Evolutionary conservation across 2,329 filamentous ascomycete genomes (phyloP), one percentile per base, ranked within the genome.

Genomic region (Capronia epimyces): DNA sequence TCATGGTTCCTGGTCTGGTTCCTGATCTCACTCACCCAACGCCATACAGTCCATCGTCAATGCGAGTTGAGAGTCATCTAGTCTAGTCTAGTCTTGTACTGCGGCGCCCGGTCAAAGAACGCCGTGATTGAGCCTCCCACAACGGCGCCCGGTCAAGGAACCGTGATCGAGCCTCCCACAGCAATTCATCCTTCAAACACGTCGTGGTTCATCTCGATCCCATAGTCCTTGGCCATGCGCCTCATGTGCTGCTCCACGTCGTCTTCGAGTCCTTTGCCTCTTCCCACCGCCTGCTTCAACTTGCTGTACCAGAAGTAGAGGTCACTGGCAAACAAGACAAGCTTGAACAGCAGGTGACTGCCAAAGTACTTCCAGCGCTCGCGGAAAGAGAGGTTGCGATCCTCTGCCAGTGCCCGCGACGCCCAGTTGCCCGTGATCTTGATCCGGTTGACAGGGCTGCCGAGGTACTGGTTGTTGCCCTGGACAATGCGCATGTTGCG

Each of bases 371-470:
- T 70, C 60, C 86, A 73, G 43, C 87, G 75, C 67, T 88, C 78
- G 0, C 70, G 64, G 50, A 79, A 73, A 2, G 78, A 78, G 49
- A 89, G 71, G 64, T 86, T 79, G 13, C 74, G 77, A 57, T 84
- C 83, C 68, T 94, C 83, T 20, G 85, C 84, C n/a, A 97, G 72
- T 46, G 88, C 89, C 18, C 87, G 76, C 53, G 82, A 87, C 1
- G 91, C 91, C 91, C 91, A 97, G 51, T 82, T 77, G 18, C 90
- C 90, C 56, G 93, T 96, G 66, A 95, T 89, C 72, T 96, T 96
- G 68, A 97, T 82, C 1, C 93, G 77, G 68, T 95, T 90, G 37
- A 95, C 89, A 0, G 90, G 90, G 0, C 84, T 88, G 18, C 89
- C 89, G 45, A 95, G 78, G 69, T 86, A 91, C 65, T 95, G 89